Conservation (phyloP, 106 monocot genomes). For the Alisma plantagoaquatica region DNA sequence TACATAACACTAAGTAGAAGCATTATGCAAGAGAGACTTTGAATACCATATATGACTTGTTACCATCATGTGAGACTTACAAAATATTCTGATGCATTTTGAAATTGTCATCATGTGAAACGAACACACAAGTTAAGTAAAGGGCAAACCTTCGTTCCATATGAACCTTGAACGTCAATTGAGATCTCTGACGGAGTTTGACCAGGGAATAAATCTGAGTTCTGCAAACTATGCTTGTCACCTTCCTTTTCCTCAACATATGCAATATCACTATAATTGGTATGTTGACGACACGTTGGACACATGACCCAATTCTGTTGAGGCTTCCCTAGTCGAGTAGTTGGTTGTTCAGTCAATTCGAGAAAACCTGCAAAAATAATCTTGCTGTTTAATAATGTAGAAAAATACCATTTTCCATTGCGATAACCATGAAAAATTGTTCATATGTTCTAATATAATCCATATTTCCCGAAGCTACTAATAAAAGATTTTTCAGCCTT, state of each 20-base stretch:
- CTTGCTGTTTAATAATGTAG: not conserved
- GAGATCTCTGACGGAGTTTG: slow-evolving; percentile 34
- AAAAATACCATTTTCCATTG: too few relatives aligned
- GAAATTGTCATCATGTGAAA: too few relatives aligned
- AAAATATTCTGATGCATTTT: too few relatives aligned
- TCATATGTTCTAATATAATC: too few relatives aligned
- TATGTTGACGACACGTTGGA: slow-evolving; percentile 86
- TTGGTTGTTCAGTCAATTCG: slow-evolving; percentile 51
- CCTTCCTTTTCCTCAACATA: slow-evolving; percentile 65
- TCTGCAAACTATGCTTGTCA: slow-evolving; percentile 6
- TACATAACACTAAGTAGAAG: too few relatives aligned
- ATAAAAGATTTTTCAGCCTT: too few relatives aligned
- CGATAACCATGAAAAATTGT: too few relatives aligned
- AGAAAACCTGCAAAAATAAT: slow-evolving; percentile 57
- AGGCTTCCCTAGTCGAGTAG: slow-evolving; percentile 26
- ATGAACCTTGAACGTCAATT: slow-evolving; percentile 68
- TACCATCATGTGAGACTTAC: too few relatives aligned
- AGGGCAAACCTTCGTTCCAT: slow-evolving; percentile 80
- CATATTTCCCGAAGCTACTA: too few relatives aligned
- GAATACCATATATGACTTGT: too few relatives aligned
- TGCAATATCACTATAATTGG: slow-evolving; percentile 65
- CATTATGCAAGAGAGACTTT: too few relatives aligned
- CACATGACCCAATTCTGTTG: slow-evolving; percentile 83
- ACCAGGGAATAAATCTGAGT: slow-evolving; percentile 20
- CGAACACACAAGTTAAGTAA: too few relatives aligned